These are phyloP conservation scores for Hypoxylon sp. DNA, from an alignment of 2,329 filamentous ascomycete species.

Conservation along the genomic window DNA sequence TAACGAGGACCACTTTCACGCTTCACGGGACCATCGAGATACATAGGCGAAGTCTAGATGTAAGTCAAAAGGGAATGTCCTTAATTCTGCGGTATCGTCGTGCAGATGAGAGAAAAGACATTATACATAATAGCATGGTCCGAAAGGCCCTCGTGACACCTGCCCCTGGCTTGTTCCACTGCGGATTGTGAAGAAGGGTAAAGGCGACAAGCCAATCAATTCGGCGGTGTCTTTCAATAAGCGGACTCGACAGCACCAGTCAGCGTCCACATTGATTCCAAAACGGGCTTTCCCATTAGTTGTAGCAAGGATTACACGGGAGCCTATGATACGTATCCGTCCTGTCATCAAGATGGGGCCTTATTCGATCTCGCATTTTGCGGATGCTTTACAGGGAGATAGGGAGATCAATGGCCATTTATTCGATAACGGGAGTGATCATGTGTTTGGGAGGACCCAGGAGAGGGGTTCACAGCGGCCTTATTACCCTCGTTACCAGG, in stretches of 20 bases:
- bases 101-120: slow-evolving; percentile 33
- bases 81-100: slow-evolving; percentile 42
- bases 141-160: slow-evolving; percentile 49
- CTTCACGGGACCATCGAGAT: slow-evolving; percentile 23
- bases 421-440: slow-evolving; percentile 41
- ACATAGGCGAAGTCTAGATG: slow-evolving; percentile 21
- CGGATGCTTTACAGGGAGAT: slow-evolving; percentile 44
- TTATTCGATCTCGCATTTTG: slow-evolving; percentile 45
- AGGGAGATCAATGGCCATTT: slow-evolving; percentile 43
- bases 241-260: slow-evolving; percentile 43
- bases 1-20: slow-evolving; percentile 13
- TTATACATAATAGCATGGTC: slow-evolving; percentile 41
- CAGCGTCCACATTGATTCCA: slow-evolving; percentile 42
- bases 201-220: slow-evolving; percentile 46
- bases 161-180: slow-evolving; percentile 46
- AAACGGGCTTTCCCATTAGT: slow-evolving; percentile 41
- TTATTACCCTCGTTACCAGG: slow-evolving; percentile 36
- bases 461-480: slow-evolving; percentile 41
- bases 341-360: slow-evolving; percentile 40
- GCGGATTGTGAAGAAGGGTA: slow-evolving; percentile 39
- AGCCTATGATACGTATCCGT: slow-evolving; percentile 43
- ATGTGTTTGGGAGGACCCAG: slow-evolving; percentile 42
- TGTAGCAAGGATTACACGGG: slow-evolving; percentile 40
- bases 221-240: slow-evolving; percentile 35
- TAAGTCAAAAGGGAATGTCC: slow-evolving; percentile 34